Evolutionary conservation across 192 early-diverging fungal genomes (phyloP).

Genomic region (Entomortierella chlamydospora): DNA sequence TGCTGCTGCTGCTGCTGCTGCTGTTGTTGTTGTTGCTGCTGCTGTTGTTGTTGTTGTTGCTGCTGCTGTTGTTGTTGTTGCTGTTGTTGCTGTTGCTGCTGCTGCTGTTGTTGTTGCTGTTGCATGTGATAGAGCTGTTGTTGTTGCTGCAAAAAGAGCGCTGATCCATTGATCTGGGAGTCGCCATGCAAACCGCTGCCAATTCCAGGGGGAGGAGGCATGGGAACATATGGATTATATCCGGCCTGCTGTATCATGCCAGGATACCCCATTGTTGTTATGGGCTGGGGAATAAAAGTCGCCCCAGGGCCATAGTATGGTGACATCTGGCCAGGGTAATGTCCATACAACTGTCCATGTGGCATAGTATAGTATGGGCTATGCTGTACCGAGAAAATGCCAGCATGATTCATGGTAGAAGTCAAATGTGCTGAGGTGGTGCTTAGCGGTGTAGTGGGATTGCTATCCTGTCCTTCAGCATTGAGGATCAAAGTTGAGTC

Average conservation of each 20-base stretch:
- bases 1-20: too few species aligned
- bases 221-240: constrained; percentile 34
- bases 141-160: constrained; percentile 34
- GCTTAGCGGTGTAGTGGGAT: constrained; percentile 8
- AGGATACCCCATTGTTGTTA: constrained; percentile 38
- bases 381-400: constrained; percentile 27
- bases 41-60: too few species aligned
- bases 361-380: constrained; percentile 43
- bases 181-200: constrained; percentile 8
- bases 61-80: too few species aligned
- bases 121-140: constrained; percentile 22
- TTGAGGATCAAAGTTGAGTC: constrained; percentile 17
- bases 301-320: constrained; percentile 41
- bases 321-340: constrained; percentile 49
- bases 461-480: constrained; percentile 29
- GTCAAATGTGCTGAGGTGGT: constrained; percentile 4
- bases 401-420: constrained; percentile 14
- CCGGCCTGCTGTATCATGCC: constrained; percentile 44
- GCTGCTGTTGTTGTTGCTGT: constrained; percentile 31
- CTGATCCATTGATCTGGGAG: constrained; percentile 20
- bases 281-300: constrained; percentile 30
- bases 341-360: constrained; percentile 41
- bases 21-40: too few species aligned
- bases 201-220: constrained; percentile 46
- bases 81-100: constrained; percentile 22